Evolutionary conservation across 257 asterid genomes (phyloP), one percentile per base, ranked within the genome.

Genomic region (Solanum virginianum): DNA sequence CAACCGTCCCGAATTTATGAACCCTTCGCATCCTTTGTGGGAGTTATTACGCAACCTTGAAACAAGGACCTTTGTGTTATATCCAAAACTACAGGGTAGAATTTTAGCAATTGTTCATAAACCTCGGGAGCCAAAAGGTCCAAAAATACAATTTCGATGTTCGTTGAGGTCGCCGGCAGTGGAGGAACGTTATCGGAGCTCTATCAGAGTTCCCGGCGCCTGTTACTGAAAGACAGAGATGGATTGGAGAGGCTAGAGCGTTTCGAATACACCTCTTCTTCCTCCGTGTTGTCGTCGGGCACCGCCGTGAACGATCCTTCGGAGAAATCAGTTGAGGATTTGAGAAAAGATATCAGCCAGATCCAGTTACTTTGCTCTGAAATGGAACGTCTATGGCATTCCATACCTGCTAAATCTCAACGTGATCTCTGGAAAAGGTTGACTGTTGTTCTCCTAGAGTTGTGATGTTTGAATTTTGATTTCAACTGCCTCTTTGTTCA

Each of bases 371-470:
- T 94, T 17, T 94, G 98, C 84, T 49, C 92, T 56, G 92, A 93
- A 70, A 96, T 95, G 99, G 99, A 96, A 87, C 94, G 90, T 63
- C 92, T 94, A 54, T 96, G 99, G 99, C 97, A 98, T 39, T 95
- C 99, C 62, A 92, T 94, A 47, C 86, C 98, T 49, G 91, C 95
- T 85, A 93, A 92, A 86, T 92, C 99, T 47, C 97, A 95, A 80
- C 98, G 98, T 74, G 98, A 96, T 94, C 98, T 96, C 84, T 96
- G 99, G 99, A 96, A 95, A 92, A 92, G 99, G 98, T 96, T 14
- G 17, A 10, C 17, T 24, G 4, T 32, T 32, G 36, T 32, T 32
- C 36, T 32, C 36, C 36, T 32, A 32, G 36, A 32, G 36, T 32
- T 32, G 36, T 32, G 36, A 32, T 32, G 36, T 32, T 32, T 32